Evolutionary conservation across 1,284 basidiomycete genomes (phyloP).

Genomic region (Puccinia polysora): DNA sequence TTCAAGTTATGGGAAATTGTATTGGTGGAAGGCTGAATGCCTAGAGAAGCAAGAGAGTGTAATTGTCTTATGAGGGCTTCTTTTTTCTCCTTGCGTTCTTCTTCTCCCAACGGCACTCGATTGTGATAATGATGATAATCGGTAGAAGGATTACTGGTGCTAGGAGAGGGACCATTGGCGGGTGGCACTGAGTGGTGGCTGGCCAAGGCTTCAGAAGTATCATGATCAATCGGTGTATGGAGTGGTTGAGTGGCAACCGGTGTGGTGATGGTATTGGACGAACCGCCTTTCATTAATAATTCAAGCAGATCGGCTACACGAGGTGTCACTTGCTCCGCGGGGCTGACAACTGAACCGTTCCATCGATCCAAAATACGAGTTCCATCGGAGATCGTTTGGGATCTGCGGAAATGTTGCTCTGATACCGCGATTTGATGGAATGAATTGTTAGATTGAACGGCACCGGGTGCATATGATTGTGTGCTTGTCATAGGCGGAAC

Average conservation of each 20-base stretch:
- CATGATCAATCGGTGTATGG: neutral
- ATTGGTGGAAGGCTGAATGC: neutral
- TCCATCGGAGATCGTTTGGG: neutral
- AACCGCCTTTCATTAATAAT: conserved; percentile 14
- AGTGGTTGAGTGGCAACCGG: neutral
- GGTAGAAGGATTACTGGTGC: neutral
- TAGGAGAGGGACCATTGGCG: neutral
- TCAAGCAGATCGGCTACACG: conserved; percentile 3
- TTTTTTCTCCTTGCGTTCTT: conserved; percentile 25
- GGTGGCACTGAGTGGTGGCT: neutral
- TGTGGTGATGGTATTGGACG: neutral
- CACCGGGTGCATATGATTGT: neutral
- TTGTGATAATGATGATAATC: neutral
- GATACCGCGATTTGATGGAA: too few species aligned
- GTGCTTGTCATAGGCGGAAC: neutral
- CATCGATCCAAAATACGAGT: neutral
- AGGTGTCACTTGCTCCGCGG: conserved; percentile 11
- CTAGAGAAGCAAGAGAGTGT: conserved; percentile 13
- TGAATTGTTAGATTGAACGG: neutral
- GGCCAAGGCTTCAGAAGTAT: neutral
- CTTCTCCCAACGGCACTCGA: conserved; percentile 7
- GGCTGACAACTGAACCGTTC: neutral
- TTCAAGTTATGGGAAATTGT: neutral
- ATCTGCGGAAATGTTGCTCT: neutral
- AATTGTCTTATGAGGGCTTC: conserved; percentile 25